Evolutionary conservation across 225 moss, liverwort and hornwort genomes (phyloP), one percentile per base, ranked within the genome.

Genomic region (Sphagnum contortum): DNA sequence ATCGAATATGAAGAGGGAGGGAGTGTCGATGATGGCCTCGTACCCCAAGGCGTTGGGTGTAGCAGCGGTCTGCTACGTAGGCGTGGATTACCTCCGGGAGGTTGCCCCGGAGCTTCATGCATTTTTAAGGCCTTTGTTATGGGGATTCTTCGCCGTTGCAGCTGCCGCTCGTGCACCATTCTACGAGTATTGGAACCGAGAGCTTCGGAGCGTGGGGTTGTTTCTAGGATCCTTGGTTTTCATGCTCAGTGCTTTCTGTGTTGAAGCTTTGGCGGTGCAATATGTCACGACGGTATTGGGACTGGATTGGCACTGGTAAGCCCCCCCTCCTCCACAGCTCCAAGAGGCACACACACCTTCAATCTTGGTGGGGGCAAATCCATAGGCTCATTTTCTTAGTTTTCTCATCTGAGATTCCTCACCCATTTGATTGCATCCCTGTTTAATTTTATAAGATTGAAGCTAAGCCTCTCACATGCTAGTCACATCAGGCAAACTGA

Each of bases 241-340:
- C 76, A 96, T 96, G 96, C 73, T 96, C 48, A 44, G 83, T 56
- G 76, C 83, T 52, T 76, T 96, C 7, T 79, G 74, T 59, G 29
- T 96, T 44, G 92, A 96, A 69, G 96, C 96, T 47, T 69, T 84
- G 71, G 88, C 92, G 55, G 92, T 96, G 58, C 92, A 96, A 64
- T 96, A 92, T 71, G 96, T 92, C 62, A 96, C 92, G 2, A 92
- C 92, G 5, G 88, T 96, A n/a, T 66, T 96, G 3, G 96, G 96
- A 5, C 65, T 96, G 14, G 87, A 92, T 74, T 96, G 96, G 96
- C 96, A 96, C 60, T 96, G 96, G 92, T 96, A 73, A 66, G 91
- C 54, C 47, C 54, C 56, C 45, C 57, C 57, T 49, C 10, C 53
- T 29, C 29, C 29, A 29, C 1, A 29, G 29, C 29, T 29, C 29